phyloP scores from a whole-genome alignment of 495 filamentous ascomycete species.

The Hypoxylon fuscum region DNA sequence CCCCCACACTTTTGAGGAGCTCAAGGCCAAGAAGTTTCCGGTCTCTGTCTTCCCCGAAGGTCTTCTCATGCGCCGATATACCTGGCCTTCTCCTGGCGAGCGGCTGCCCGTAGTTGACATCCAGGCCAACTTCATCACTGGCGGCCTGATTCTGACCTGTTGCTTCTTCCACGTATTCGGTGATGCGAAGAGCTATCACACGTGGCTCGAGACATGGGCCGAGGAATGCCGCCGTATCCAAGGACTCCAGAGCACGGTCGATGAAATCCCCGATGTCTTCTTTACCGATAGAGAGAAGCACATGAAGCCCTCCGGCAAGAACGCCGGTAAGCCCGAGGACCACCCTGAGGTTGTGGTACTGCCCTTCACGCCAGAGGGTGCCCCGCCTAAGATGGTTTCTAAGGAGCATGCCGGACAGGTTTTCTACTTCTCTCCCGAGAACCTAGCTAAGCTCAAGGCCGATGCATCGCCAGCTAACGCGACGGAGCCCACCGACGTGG shows the following conservation, averaged over 20 bases:
- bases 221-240: constrained; percentile 49
- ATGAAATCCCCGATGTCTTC: constrained; percentile 33
- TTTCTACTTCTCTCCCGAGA: constrained; percentile 46
- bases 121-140: constrained; percentile 52
- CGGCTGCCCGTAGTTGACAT: constrained; percentile 41
- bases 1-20: constrained; percentile 40
- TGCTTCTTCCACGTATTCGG: constrained; percentile 48
- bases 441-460: constrained; percentile 44
- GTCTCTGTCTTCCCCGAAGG: constrained; percentile 45
- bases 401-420: constrained; percentile 43
- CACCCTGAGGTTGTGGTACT: constrained; percentile 48
- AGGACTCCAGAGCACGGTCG: constrained; percentile 21
- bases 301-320: constrained; percentile 41
- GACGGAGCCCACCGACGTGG: constrained; percentile 37
- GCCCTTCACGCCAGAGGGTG: constrained; percentile 44
- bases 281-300: constrained; percentile 42
- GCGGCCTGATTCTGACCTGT: constrained; percentile 33
- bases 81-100: constrained; percentile 47
- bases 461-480: constrained; percentile 46
- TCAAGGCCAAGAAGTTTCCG: constrained; percentile 47
- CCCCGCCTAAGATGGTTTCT: constrained; percentile 46
- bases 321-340: constrained; percentile 41
- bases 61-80: constrained; percentile 41
- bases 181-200: constrained; percentile 46
- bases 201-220: constrained; percentile 49